Evolutionary conservation across 2,329 filamentous ascomycete genomes (phyloP), one percentile per base, ranked within the genome.

Genomic region (Xylaria arbuscula): DNA sequence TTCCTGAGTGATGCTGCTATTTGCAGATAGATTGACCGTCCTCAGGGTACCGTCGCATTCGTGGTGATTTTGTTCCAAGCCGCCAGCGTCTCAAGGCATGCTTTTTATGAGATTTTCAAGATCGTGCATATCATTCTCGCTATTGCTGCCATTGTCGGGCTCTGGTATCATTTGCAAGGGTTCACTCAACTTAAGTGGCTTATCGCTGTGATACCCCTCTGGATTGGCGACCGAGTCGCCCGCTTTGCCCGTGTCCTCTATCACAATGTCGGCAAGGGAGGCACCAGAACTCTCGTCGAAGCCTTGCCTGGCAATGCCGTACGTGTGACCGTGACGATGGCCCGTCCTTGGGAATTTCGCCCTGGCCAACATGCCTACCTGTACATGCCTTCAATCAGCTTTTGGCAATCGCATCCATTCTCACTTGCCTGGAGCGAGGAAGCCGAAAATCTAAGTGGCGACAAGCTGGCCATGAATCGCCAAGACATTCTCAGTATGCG

Each of bases 321-420:
- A 74, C 89, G 92, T 57, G 85, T 95, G 60, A 94, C 91, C 0
- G 86, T 93, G 58, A 89, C 87, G 63, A 87, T 94, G 83, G 89
- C 91, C 10, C 89, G 91, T 53, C 91, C 91, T n/a, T 94, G 92
- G 91, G 86, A 82, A 48, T 93, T 93, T 84, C 84, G 85, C 67
- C 89, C 92, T 0, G 92, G 92, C 42, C 91, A 94, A 79, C 92
- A 95, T 77, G 90, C 92, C 42, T 95, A 94, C 78, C 81, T 95
- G 22, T 94, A 94, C 81, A 87, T 95, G 81, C 92, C 92, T 8
- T 83, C 85, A 5, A 83, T 94, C 75, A 90, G 90, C 70, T 84
- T 89, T 69, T 90, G 88, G 87, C 91, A 92, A 73, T 93, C 90
- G 55, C 92, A 95, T 76, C 92, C 92, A 1, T 94, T 94, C 82